Evolutionary conservation across 441 rosid genomes (phyloP), one percentile per base, ranked within the genome.

Genomic region (Croton laevigatus): DNA sequence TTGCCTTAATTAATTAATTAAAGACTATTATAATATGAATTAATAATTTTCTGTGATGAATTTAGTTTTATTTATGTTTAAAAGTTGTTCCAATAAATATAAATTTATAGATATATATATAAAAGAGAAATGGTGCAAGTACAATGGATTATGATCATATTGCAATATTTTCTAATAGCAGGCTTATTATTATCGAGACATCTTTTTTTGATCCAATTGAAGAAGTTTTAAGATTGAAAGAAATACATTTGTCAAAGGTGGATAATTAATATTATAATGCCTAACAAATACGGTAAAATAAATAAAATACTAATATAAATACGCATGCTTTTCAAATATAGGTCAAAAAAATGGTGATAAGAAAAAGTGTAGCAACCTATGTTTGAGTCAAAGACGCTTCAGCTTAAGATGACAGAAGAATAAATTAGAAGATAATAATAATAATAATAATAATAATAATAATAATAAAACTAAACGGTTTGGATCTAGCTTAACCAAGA

Each of bases 311-410:
- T 48, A 48, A 48, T 13, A 48, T 3, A 74, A 63, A 71, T 48
- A 65, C 71, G 71, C 75, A 62, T 75, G 70, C 76, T 40, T 32
- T n/a, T 74, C 27, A 62, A 69, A 72, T 40, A 69, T 40, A 71
- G 77, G 86, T 86, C 82, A 84, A 80, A 74, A 23, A 57, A 69
- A 68, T 45, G 74, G 61, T 51, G 75, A 76, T 68, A 55, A 49
- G n/a, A 67, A 27, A 5, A 34, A 12, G 27, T 3, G 42, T 44
- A 34, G 64, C 44, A 55, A 22, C n/a, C 70, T 27, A 72, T 60
- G 72, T 80, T 78, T 82, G 69, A 66, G 91, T 85, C 91, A 87
- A 85, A 87, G 89, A 87, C 80, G 91, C 75, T 78, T 78, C 84
- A 80, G 68, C 79, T 36, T 27, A 14, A 7, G 4, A 66, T 71